phyloP scores from a whole-genome alignment of 495 filamentous ascomycete genomes.

The Neurospora pannonica region DNA sequence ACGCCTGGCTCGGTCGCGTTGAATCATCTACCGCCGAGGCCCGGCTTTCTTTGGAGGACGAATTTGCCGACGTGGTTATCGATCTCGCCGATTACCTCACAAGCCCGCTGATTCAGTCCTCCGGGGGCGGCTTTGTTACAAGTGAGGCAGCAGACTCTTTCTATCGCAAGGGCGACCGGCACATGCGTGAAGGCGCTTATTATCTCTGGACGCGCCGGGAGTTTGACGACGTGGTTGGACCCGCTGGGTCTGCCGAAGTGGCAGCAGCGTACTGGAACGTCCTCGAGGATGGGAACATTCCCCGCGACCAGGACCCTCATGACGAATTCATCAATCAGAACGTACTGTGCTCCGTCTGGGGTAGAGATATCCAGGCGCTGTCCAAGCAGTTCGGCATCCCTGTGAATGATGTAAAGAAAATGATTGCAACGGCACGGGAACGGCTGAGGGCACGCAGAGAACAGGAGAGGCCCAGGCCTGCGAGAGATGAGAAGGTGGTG shows the following conservation, averaged over 20 bases:
- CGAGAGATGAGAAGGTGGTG: slow-evolving; percentile 85
- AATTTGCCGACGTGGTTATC: slow-evolving; percentile 71
- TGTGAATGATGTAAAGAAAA: slow-evolving; percentile 59
- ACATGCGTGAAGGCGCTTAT: slow-evolving; percentile 89
- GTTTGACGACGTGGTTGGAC: slow-evolving; percentile 65
- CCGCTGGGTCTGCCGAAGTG: slow-evolving; percentile 31
- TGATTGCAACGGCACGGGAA: slow-evolving; percentile 57
- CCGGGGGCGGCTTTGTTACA: slow-evolving; percentile 72
- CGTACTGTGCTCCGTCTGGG: slow-evolving; percentile 31
- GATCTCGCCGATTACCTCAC: slow-evolving; percentile 80
- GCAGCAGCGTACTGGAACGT: slow-evolving; percentile 83
- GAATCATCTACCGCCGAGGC: slow-evolving; percentile 27
- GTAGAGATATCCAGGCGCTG: slow-evolving; percentile 50
- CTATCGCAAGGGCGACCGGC: slow-evolving; percentile 60
- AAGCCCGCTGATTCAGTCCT: slow-evolving; percentile 52
- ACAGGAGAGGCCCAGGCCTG: slow-evolving; percentile 67
- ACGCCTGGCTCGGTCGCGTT: slow-evolving; percentile 69
- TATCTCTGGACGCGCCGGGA: slow-evolving; percentile 93
- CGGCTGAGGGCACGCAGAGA: slow-evolving; percentile 68
- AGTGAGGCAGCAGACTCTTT: slow-evolving; percentile 91
- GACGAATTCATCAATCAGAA: slow-evolving; percentile 91
- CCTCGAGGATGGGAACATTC: slow-evolving; percentile 78
- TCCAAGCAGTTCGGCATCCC: slow-evolving; percentile 70
- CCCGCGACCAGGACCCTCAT: slow-evolving; percentile 73
- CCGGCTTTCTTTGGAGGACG: slow-evolving; percentile 20